Conservation (phyloP, 2,329 filamentous ascomycete genomes). For the Penicillium brasilianum region DNA sequence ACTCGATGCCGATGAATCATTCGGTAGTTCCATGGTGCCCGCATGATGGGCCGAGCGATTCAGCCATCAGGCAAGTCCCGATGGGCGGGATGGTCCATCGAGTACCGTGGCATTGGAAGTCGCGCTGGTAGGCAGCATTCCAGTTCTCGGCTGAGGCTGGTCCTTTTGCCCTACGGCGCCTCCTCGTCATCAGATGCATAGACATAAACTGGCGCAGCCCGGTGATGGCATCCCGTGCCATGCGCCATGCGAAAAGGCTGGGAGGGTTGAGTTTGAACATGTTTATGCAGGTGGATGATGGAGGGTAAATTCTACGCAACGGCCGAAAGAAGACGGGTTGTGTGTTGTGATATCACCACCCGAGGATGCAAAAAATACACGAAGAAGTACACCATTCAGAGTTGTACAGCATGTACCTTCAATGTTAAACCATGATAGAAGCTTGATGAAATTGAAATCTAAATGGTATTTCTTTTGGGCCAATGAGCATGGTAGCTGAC, state of each 20-base stretch:
- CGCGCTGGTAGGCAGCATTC: slow-evolving; percentile 15
- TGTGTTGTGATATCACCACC: neutral
- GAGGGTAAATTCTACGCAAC: slow-evolving; percentile 4
- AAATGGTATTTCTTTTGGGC: slow-evolving; percentile 14
- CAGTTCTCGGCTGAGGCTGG: slow-evolving; percentile 19
- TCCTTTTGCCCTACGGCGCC: slow-evolving; percentile 5
- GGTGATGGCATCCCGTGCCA: slow-evolving; percentile 8
- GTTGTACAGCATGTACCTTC: neutral
- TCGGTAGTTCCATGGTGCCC: slow-evolving; percentile 5
- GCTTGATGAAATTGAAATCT: neutral
- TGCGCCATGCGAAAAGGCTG: slow-evolving; percentile 16
- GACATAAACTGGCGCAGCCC: neutral
- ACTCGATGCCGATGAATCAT: slow-evolving; percentile 10
- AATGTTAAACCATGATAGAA: neutral
- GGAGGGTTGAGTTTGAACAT: neutral
- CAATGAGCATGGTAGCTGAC: neutral
- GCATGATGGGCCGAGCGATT: neutral
- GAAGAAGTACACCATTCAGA: neutral
- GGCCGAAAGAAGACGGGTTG: neutral
- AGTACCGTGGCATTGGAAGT: neutral
- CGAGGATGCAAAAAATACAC: too few species aligned
- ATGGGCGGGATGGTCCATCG: slow-evolving; percentile 16
- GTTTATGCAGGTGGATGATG: neutral
- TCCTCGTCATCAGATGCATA: slow-evolving; percentile 2
- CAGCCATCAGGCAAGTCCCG: slow-evolving; percentile 9